Percentiles rank a stretch among this genome's conserved stretches.
phyloP scores from a whole-genome alignment of 2,329 filamentous ascomycete species.

The Aureobasidium sp. region DNA sequence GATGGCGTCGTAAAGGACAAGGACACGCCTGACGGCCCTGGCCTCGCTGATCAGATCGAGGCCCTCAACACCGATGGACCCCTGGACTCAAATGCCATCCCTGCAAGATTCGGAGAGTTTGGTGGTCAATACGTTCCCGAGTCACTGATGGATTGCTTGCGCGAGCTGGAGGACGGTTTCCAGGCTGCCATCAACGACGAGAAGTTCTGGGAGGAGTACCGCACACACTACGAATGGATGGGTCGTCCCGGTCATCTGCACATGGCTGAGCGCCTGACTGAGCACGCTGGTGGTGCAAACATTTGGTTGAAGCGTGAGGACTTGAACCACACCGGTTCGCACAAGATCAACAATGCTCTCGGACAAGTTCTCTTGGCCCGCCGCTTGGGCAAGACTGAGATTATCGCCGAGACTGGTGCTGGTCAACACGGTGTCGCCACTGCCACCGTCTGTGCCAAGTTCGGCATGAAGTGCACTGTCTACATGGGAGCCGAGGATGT shows the following conservation, averaged over 20 bases:
- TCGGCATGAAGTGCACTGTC: conserved; percentile 94
- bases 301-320: conserved; percentile 99
- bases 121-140: conserved; percentile 97
- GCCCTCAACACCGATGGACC: conserved; percentile 59
- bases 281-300: conserved; percentile 81
- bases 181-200: conserved; percentile 78
- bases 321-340: conserved; percentile 91
- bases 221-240: conserved; percentile 96
- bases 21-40: conserved; percentile 48
- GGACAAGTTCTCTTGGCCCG: conserved; percentile 83
- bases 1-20: conserved; percentile 57
- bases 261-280: conserved; percentile 76
- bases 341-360: conserved; percentile 99
- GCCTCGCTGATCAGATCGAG: conserved; percentile 74
- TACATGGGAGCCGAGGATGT: conserved; percentile 99
- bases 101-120: conserved; percentile 87
- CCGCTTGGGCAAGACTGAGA: conserved; percentile 85
- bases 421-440: conserved; percentile 97
- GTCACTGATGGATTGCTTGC: conserved; percentile 92
- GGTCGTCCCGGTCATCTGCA: conserved; percentile 88
- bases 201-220: conserved; percentile 93
- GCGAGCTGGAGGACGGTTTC: conserved; percentile 85
- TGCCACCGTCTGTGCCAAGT: conserved; percentile 94
- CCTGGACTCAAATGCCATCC: conserved; percentile 48
- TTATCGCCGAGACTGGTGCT: conserved; percentile 95